Base-by-base conservation (phyloP, 768 basidiomycete genomes). In the Tricholoma terreum region DNA sequence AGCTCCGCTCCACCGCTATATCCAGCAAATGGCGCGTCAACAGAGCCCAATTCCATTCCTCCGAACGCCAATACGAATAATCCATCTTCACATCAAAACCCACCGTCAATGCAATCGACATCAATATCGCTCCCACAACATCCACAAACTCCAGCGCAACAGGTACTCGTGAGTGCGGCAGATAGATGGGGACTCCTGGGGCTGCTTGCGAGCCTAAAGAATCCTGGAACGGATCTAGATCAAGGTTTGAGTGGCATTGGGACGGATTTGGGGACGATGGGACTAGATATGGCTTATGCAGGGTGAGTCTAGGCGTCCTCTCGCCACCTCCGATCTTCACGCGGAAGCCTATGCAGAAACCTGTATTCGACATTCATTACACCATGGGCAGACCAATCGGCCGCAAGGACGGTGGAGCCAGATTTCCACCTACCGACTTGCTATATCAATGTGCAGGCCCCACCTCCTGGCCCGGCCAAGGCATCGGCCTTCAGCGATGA, bases 131-230 rank as follows among this genome's bases (percentile, higher is more conserved):
- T 73, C 50, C 57, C 68, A 38, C 77, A 72, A 65, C 81, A 82
- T 71, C 88, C 92, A 58, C 89, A 92, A 69, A 92, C 92, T 43
- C 94, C 95, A 1, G 92, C 93, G 45, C 92, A 97, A 69, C 95
- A 98, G 73, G 84, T 98, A 14, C 81, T 97, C 40, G 84, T 91
- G 63, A 90, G 87, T 60, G 92, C 95, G 1, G 95, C 95, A 38
- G 95, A 98, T 73, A 83, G 93, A 67, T 98, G 94, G 94, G 95
- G 95, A 3, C 78, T 98, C 14, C 69, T 94, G 48, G 92, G 90
- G 14, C 75, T 98, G 54, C 76, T 98, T 56, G 85, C 89, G 46
- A 83, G 91, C 79, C 90, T 96, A 72, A 91, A 92, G 77, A 90
- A 83, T 61, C 86, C 89, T 46, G 79, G 77, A 50, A 67, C 79